phyloP scores from a whole-genome alignment of 306 rosid genomes.

The Abrus precatorius region DNA sequence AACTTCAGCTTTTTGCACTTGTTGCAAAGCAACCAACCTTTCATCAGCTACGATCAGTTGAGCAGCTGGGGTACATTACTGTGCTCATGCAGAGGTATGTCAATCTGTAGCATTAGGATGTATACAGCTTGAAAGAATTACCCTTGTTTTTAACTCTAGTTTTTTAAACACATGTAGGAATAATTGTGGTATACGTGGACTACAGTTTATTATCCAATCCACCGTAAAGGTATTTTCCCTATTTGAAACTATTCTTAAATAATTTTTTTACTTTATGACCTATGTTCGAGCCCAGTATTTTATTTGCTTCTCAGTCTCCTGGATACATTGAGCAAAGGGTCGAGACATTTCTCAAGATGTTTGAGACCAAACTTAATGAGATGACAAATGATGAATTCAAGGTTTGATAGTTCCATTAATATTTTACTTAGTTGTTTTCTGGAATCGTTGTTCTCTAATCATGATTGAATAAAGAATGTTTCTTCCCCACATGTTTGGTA shows the following conservation, averaged over 20 bases:
- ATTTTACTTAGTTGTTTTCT: slow-evolving; percentile 30
- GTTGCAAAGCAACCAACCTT: slow-evolving; percentile 90
- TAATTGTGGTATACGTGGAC: slow-evolving; percentile 82
- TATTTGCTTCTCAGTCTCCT: slow-evolving; percentile 72
- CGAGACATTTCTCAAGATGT: slow-evolving; percentile 80
- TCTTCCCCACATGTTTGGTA: slow-evolving; percentile 37
- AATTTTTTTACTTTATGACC: slow-evolving; percentile 13
- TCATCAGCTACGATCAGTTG: slow-evolving; percentile 97
- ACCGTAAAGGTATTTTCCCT: slow-evolving; percentile 72
- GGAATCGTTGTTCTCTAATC: slow-evolving; percentile 29
- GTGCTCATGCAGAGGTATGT: slow-evolving; percentile 75
- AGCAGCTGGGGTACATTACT: slow-evolving; percentile 94
- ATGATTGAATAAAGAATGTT: slow-evolving; percentile 21
- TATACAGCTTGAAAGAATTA: slow-evolving; percentile 27
- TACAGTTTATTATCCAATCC: slow-evolving; percentile 88
- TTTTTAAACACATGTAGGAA: slow-evolving; percentile 65
- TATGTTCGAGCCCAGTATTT: slow-evolving; percentile 34
- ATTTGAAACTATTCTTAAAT: slow-evolving; percentile 24
- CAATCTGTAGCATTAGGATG: slow-evolving; percentile 20
- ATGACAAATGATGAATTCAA: slow-evolving; percentile 88
- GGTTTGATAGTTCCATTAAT: slow-evolving; percentile 58
- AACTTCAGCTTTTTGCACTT: slow-evolving; percentile 92
- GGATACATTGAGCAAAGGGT: slow-evolving; percentile 79
- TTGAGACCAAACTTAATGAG: slow-evolving; percentile 76
- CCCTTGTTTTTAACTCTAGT: slow-evolving; percentile 22